Conservation (phyloP, 2,329 filamentous ascomycete genomes). For the Pseudocercospora fijiensis region DNA sequence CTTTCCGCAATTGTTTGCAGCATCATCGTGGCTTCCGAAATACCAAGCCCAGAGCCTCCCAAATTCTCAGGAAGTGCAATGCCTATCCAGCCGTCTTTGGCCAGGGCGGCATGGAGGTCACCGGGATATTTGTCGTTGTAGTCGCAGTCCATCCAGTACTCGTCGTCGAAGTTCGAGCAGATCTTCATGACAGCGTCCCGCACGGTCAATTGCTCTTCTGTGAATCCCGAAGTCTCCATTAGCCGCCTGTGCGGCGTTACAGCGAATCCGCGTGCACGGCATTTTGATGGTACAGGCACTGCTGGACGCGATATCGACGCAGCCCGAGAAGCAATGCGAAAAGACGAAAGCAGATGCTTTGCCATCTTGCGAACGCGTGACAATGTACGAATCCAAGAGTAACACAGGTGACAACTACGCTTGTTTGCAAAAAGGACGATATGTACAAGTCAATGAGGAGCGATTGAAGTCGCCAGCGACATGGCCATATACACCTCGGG, state of each 20-base stretch:
- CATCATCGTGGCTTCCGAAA: conserved; percentile 84
- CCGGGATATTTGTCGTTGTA: conserved; percentile 68
- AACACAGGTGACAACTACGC: neutral
- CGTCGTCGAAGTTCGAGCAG: conserved; percentile 68
- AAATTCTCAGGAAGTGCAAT: conserved; percentile 74
- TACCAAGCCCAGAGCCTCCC: conserved; percentile 72
- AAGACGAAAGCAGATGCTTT: conserved; percentile 22
- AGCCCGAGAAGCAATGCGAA: conserved; percentile 18
- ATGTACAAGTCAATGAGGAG: neutral
- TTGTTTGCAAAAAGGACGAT: neutral
- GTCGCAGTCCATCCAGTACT: conserved; percentile 75
- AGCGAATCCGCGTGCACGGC: conserved; percentile 36
- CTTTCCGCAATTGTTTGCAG: conserved; percentile 64
- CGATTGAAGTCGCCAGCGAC: conserved; percentile 1
- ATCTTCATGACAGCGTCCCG: conserved; percentile 67
- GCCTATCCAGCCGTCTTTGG: conserved; percentile 75
- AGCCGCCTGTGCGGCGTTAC: conserved; percentile 42
- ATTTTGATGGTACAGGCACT: conserved; percentile 17
- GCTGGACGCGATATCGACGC: conserved; percentile 1
- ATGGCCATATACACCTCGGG: neutral
- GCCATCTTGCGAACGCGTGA: conserved; percentile 18
- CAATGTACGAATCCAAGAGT: neutral
- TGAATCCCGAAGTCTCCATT: conserved; percentile 73
- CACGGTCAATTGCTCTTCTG: conserved; percentile 69
- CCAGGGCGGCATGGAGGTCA: conserved; percentile 71